Base-by-base conservation (phyloP, 257 asterid species). In the Paulownia fortunei region DNA sequence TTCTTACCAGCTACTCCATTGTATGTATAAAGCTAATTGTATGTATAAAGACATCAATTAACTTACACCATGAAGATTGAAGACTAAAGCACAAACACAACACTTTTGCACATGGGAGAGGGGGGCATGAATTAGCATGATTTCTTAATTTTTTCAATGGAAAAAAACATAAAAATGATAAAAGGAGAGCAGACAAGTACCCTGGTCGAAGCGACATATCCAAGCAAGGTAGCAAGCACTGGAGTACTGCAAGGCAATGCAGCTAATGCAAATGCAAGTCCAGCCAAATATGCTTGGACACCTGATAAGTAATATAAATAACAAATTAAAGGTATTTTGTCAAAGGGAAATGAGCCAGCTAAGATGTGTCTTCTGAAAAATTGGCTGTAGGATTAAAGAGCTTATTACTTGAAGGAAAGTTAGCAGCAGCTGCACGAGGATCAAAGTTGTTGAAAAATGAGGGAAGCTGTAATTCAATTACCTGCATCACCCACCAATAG, bases 241-340 rank as follows among this genome's bases (percentile, higher is more conserved):
- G 97, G 96, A 36, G 96, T 92, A 80, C 97, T 94, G 88, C 98
- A 94, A 44, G 98, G 99, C 6, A 97, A 94, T 78, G 99, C 99
- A 78, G 99, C 99, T 81, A 94, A 86, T 81, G 99, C 99, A 89
- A 94, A 94, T 72, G 98, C 90, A 60, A 94, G 97, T 46, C 99
- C 98, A 13, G 97, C 99, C 88, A 94, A 86, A 84, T 94, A 94
- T 44, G 97, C 97, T 86, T 94, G 99, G 37, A 91, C 96, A 79
- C 98, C 98, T 94, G 85, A 64, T 49, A 47, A 72, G 21, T 62
- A 51, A 82, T 19, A 47, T 51, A 37, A 52, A 71, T 5, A 59
- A 61, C 15, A 65, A 13, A 68, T 64, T 46, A 79, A 44, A 30
- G 41, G 26, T 32, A 23, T 23, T n/a, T n/a, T n/a, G n/a, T n/a